phyloP scores from a whole-genome alignment of 257 asterid species.

The Nyctanthes arbortristis region DNA sequence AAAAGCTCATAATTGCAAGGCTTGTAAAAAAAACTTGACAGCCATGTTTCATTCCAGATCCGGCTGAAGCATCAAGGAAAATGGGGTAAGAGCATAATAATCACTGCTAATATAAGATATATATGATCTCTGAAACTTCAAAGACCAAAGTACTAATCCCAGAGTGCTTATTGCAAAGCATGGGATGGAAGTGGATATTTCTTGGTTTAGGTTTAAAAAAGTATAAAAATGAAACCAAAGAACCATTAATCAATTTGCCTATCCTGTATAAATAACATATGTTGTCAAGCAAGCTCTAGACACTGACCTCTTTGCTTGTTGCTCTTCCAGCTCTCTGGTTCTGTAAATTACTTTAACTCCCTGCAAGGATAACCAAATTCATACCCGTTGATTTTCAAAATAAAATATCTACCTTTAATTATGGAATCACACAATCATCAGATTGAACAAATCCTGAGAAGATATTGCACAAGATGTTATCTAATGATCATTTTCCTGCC shows the following conservation, averaged over 20 bases:
- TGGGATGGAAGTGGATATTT: not conserved
- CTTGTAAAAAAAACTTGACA: slow-evolving; percentile 91
- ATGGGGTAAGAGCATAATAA: slow-evolving; percentile 24
- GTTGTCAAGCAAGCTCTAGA: slow-evolving; percentile 8
- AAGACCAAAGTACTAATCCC: slow-evolving; percentile 14
- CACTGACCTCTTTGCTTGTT: slow-evolving; percentile 82
- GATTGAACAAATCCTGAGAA: slow-evolving; percentile 5
- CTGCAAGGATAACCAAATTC: slow-evolving; percentile 41
- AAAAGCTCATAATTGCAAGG: slow-evolving; percentile 98
- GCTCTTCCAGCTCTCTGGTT: slow-evolving; percentile 93
- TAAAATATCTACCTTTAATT: slow-evolving; percentile 2
- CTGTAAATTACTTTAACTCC: slow-evolving; percentile 91
- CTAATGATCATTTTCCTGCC: not conserved
- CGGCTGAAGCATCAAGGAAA: slow-evolving; percentile 59
- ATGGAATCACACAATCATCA: slow-evolving; percentile 2
- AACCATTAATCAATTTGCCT: slow-evolving; percentile 8
- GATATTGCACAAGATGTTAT: not conserved
- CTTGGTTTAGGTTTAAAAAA: slow-evolving; percentile 5
- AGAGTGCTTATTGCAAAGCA: slow-evolving; percentile 6
- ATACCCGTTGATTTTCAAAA: slow-evolving; percentile 15
- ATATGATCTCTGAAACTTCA: slow-evolving; percentile 2
- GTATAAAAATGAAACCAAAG: not conserved
- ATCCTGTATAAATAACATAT: slow-evolving; percentile 4
- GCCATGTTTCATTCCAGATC: slow-evolving; percentile 97
- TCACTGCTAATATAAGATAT: slow-evolving; percentile 10